Base-by-base conservation (phyloP, 495 filamentous ascomycete species). In the Neurospora tetraspora region DNA sequence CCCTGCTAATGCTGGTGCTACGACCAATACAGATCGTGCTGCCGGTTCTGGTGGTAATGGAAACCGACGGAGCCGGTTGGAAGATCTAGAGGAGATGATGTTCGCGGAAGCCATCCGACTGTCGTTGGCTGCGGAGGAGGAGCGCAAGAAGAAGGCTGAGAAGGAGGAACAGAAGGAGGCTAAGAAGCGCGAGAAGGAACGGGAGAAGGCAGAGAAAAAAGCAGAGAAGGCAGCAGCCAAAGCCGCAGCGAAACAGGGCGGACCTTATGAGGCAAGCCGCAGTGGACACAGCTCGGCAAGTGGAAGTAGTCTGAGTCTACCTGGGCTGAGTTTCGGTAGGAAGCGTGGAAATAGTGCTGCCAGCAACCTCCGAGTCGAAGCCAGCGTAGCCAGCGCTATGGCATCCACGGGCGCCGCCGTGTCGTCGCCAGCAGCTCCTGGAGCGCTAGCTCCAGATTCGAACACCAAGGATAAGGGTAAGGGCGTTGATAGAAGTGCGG, bases 71-170 rank as follows among this genome's bases (percentile, higher is more conserved):
- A 83, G 90, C 69, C 85, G 93, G 65, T 86, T 96, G 70, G 93
- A 96, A 61, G 95, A 98, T 76, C 83, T 98, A 12, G 96, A 99
- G 78, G 95, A 97, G 68, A 93, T 98, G 85, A 99, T 99, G 96
- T 93, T 98, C 87, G 92, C 94, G 86, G 96, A 98, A 79, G 96
- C 96, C 3, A 95, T 99, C 70, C 85, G 96, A 39, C 81, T 97
- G 68, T 96, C 93, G 69, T 84, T 98, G 36, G 94, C 91, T 9
- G 91, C 91, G 39, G 96, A 99, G 77, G 96, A 99, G 76, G 94
- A 98, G 61, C 88, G 94, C 68, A 90, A 90, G 74, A 90, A 86
- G 69, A 91, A 91, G 76, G 91, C 91, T 39, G 93, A 96, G 69
- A 94, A 96, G 77, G 91, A 93, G 74, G 85, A 86, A 2, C 86